Percentiles rank a stretch among this genome's conserved stretches.
Conservation (phyloP, 768 basidiomycete genomes). For the Rhizopogon rudus region DNA sequence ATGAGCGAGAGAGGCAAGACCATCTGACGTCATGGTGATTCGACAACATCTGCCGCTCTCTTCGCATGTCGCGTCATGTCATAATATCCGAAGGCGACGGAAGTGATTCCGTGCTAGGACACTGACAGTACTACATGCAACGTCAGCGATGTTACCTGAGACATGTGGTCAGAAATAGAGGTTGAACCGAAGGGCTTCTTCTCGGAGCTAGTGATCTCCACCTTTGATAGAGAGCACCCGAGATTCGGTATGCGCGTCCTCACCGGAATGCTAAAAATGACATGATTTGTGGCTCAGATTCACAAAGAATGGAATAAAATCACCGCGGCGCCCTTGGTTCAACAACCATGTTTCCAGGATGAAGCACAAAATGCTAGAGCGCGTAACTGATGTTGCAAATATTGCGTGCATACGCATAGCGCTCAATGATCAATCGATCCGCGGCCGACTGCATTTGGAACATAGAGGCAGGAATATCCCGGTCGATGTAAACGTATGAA, state of each 20-base stretch:
- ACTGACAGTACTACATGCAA: not conserved
- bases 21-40: not conserved
- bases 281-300: not conserved
- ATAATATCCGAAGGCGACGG: not conserved
- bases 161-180: not conserved
- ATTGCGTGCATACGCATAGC: not conserved
- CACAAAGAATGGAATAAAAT: not conserved
- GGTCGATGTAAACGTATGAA: not conserved
- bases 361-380: not conserved
- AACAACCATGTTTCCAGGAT: not conserved
- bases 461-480: not conserved
- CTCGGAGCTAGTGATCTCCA: not conserved
- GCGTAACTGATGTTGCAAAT: not conserved
- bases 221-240: not conserved
- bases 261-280: not conserved
- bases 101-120: not conserved
- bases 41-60: not conserved
- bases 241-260: not conserved
- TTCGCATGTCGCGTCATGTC: not conserved
- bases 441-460: not conserved
- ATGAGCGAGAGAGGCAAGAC: not conserved
- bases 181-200: not conserved
- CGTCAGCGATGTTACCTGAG: not conserved
- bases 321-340: not conserved
- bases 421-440: not conserved